Percentiles rank a stretch among this genome's conserved stretches.
These are phyloP conservation scores for Tetraselmis chui DNA, from an alignment of 139 green algal genomes.

Conservation along the genomic window DNA sequence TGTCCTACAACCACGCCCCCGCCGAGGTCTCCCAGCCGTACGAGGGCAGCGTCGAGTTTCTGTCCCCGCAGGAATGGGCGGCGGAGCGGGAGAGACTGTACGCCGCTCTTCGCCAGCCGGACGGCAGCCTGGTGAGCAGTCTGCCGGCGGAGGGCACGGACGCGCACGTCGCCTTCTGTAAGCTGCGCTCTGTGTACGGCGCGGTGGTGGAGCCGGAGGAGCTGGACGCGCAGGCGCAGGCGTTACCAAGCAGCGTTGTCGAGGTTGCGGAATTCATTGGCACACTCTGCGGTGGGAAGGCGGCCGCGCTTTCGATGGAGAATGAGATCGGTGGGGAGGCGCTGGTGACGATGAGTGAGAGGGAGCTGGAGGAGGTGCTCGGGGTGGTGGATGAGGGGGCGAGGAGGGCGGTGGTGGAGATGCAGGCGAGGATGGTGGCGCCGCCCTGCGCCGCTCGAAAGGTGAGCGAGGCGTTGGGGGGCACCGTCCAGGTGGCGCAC, in stretches of 20 bases:
- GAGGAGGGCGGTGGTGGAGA: slow-evolving; percentile 17
- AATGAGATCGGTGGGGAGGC: background rate
- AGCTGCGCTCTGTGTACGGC: slow-evolving; percentile 6
- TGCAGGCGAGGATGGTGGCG: background rate
- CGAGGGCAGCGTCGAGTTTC: slow-evolving; percentile 17
- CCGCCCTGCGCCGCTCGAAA: background rate
- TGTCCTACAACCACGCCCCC: slow-evolving; percentile 5
- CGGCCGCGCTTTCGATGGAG: background rate
- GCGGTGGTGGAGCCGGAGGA: background rate
- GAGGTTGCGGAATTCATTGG: background rate
- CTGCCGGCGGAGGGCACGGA: background rate
- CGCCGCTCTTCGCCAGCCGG: slow-evolving; percentile 5
- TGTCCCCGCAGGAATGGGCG: slow-evolving; percentile 20
- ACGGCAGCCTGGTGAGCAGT: background rate
- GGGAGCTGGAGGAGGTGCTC: background rate
- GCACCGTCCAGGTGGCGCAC: slow-evolving; percentile 6
- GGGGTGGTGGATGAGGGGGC: background rate
- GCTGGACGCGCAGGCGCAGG: too few species aligned
- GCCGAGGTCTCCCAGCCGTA: slow-evolving; percentile 2
- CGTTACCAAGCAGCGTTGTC: background rate
- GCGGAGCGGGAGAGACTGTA: slow-evolving; percentile 7
- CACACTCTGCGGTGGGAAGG: too few species aligned
- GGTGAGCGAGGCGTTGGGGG: slow-evolving; percentile 7
- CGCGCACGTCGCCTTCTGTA: background rate
- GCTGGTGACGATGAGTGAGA: background rate